A percentile compares a stretch with the other conserved stretches of the same genome.
Evolutionary conservation across 116 monocot species (phyloP).

Genomic region (Papilionanthe hybrid): DNA sequence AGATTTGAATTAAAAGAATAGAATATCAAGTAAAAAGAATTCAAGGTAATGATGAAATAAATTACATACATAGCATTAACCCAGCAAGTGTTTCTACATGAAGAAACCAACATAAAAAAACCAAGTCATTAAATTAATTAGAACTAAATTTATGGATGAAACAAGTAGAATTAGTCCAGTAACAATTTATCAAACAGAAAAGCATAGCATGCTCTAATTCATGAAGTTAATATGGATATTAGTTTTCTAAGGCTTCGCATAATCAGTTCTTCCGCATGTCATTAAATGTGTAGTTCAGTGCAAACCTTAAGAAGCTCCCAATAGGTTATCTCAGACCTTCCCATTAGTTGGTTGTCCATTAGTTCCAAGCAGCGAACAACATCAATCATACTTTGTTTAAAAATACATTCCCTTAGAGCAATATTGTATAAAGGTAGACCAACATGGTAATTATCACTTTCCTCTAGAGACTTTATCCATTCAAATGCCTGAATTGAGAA

Average conservation of each 20-base stretch:
- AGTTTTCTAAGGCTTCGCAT: neutral
- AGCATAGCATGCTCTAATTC: neutral
- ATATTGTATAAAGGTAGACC: slow-evolving; percentile 44
- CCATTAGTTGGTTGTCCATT: slow-evolving; percentile 43
- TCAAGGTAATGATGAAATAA: neutral
- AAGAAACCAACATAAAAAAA: neutral
- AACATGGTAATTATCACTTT: slow-evolving; percentile 21
- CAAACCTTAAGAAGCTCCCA: slow-evolving; percentile 71
- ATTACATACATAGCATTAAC: neutral
- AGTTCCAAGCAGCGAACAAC: slow-evolving; percentile 39
- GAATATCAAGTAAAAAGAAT: neutral
- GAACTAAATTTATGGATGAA: neutral
- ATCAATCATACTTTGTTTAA: slow-evolving; percentile 23
- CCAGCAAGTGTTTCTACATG: neutral
- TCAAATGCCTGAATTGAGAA: slow-evolving; percentile 46
- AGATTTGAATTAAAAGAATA: neutral
- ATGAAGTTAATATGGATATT: neutral
- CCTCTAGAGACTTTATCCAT: slow-evolving; percentile 38
- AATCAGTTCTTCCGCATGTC: neutral
- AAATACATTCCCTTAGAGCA: slow-evolving; percentile 36
- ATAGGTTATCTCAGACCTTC: slow-evolving; percentile 77
- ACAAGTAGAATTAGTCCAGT: neutral
- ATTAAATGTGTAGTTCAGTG: slow-evolving; percentile 6
- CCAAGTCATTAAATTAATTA: neutral
- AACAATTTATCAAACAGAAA: neutral